A percentile compares a stretch with the other conserved stretches of the same genome.
Conservation (phyloP, 192 early-diverging fungal species). For the Jimgerdemannia lactiflua region DNA sequence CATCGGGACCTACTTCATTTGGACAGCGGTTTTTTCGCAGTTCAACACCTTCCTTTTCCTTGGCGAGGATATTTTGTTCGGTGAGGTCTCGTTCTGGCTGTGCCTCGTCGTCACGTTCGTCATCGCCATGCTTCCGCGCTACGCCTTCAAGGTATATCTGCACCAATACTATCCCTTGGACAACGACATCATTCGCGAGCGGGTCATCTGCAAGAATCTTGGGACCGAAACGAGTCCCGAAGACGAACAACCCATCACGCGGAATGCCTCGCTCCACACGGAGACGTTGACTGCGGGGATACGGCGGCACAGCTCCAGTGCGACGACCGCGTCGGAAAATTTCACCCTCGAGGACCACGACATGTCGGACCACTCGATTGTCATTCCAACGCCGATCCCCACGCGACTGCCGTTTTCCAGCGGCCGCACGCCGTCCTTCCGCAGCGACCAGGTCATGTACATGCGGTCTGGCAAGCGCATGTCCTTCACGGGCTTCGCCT, state of each 20-base stretch:
- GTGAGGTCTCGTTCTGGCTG: constrained; percentile 68
- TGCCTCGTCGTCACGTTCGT: constrained; percentile 52
- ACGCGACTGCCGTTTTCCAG: constrained; percentile 1
- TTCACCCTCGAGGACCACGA: background rate
- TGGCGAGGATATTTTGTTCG: constrained; percentile 51
- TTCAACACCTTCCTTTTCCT: constrained; percentile 30
- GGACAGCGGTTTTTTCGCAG: constrained; percentile 55
- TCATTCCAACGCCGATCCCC: background rate
- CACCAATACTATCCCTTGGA: constrained; percentile 78
- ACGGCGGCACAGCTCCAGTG: background rate
- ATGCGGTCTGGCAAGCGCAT: constrained; percentile 38
- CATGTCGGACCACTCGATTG: background rate
- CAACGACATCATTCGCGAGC: constrained; percentile 84
- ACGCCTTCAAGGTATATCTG: constrained; percentile 59
- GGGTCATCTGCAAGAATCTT: constrained; percentile 62
- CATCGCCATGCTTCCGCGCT: constrained; percentile 73
- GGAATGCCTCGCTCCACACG: background rate
- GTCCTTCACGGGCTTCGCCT: constrained; percentile 46
- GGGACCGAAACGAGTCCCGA: constrained; percentile 39
- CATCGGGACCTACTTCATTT: constrained; percentile 53
- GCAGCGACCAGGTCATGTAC: constrained; percentile 30
- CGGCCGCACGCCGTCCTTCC: constrained; percentile 2
- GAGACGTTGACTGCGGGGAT: background rate
- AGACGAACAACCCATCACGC: constrained; percentile 25
- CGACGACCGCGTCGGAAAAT: background rate